Conservation (phyloP, 2,329 filamentous ascomycete genomes). For the Alternaria longipes region DNA sequence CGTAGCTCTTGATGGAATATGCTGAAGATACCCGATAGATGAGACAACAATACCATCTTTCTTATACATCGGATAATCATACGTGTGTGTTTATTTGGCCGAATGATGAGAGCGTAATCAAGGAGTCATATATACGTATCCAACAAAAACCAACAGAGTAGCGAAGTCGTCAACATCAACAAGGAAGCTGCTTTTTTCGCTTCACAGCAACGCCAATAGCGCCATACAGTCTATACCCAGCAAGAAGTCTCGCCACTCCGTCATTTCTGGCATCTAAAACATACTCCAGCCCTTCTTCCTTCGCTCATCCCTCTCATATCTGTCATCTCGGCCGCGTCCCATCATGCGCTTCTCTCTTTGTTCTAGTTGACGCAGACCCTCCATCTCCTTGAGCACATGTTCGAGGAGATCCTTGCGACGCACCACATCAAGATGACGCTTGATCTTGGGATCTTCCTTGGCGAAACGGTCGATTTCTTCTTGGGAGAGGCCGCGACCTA, state of each 20-base stretch:
- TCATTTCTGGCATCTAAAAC: constrained; percentile 28
- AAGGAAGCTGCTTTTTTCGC: not conserved
- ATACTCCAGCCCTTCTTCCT: constrained; percentile 46
- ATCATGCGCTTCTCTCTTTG: constrained; percentile 69
- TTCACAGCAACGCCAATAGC: constrained; percentile 8
- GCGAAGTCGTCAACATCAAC: constrained; percentile 5
- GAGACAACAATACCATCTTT: not conserved
- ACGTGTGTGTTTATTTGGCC: not conserved
- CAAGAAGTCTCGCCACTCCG: not conserved
- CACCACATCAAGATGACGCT: constrained; percentile 89
- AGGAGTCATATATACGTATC: constrained; percentile 5
- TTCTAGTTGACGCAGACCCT: constrained; percentile 85
- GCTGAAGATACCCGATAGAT: constrained; percentile 7
- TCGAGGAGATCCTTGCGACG: constrained; percentile 91
- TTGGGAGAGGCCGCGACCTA: constrained; percentile 80
- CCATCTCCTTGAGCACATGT: constrained; percentile 94
- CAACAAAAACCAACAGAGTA: not conserved
- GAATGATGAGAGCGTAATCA: not conserved
- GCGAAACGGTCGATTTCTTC: constrained; percentile 90
- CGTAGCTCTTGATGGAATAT: not conserved
- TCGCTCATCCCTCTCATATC: constrained; percentile 34
- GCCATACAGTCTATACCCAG: constrained; percentile 19
- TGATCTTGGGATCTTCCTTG: constrained; percentile 89
- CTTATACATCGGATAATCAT: not conserved
- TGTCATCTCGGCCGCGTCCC: constrained; percentile 30